Base-by-base conservation (phyloP, 1,139 yeast species). In the Yamadazyma triangularis region DNA sequence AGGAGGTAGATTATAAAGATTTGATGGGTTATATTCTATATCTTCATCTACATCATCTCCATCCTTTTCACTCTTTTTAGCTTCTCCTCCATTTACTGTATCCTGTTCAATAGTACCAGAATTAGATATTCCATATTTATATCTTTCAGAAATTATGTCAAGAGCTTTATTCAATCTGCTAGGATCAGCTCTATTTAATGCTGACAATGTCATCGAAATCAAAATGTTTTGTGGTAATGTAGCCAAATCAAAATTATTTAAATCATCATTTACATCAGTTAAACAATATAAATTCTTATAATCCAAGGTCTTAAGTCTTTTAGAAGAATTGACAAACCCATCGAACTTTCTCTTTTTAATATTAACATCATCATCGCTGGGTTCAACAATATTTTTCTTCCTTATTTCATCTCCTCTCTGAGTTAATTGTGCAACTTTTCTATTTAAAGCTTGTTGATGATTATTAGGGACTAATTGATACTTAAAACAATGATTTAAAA, bases 171-270 rank as follows among this genome's bases (percentile, higher is more conserved):
- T 63, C 27, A 91, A 63, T 38, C 68, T 72, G 8, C 64, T 63
- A 0, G 70, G 61, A 32, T 75, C 73, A 0, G 77, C 76, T 24
- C 70, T 70, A 29, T 66, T 64, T 46, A 82, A 66, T 2, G 83
- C 88, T 25, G 76, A 73, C 35, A 77, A 62, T 13, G 82, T 85
- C 70, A 81, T 80, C 27, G 75, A 71, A 21, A 72, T 70, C 33
- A 87, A 73, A 4, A 82, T 66, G 34, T 79, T 76, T 23, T 70
- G 72, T 2, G 93, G 84, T 11, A 89, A 62, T 7, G 74, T 61
- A 6, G 85, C 70, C 30, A 87, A 74, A 52, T 88, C 91, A 48
- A 86, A 82, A 29, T 70, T 65, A 16, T 77, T 73, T 28, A 79
- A 55, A 28, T 80, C 77, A 51, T 81, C 79, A 21, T 58, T 54